These are phyloP conservation scores for Colletotrichum gigasporum DNA, from an alignment of 2,329 filamentous ascomycete genomes.

Conservation along the genomic window DNA sequence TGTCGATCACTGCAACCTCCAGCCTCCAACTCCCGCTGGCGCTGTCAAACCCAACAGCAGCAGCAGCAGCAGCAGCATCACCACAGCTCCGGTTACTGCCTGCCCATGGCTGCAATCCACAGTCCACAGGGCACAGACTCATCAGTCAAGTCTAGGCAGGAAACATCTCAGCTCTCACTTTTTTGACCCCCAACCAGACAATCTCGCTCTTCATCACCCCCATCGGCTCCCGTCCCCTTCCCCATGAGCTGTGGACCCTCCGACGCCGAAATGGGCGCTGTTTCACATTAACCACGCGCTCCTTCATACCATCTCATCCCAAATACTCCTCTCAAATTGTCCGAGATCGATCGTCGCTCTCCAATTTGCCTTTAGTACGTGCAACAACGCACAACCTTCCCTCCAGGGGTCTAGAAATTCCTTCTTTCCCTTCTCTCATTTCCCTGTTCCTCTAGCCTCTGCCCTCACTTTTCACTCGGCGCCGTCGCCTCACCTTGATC, in stretches of 20 bases:
- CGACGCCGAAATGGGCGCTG: slow-evolving; percentile 26
- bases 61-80: no score
- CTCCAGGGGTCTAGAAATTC: slow-evolving; percentile 4
- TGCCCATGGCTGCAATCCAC: background rate
- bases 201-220: slow-evolving; percentile 11
- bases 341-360: slow-evolving; percentile 30
- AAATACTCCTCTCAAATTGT: slow-evolving; percentile 25
- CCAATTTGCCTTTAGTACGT: slow-evolving; percentile 14
- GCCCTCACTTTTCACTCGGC: background rate
- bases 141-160: background rate
- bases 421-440: slow-evolving; percentile 11
- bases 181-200: background rate
- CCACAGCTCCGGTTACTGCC: no score
- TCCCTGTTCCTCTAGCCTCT: background rate
- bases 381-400: background rate
- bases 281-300: slow-evolving; percentile 29
- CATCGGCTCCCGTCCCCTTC: background rate
- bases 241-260: slow-evolving; percentile 15
- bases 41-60: background rate
- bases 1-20: background rate
- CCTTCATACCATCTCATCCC: slow-evolving; percentile 26
- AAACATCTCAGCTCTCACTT: background rate
- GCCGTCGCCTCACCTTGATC: background rate
- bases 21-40: background rate
- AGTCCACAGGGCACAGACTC: background rate